phyloP scores from a whole-genome alignment of 176 grass and related monocot genomes.

The Triticum monococcum region DNA sequence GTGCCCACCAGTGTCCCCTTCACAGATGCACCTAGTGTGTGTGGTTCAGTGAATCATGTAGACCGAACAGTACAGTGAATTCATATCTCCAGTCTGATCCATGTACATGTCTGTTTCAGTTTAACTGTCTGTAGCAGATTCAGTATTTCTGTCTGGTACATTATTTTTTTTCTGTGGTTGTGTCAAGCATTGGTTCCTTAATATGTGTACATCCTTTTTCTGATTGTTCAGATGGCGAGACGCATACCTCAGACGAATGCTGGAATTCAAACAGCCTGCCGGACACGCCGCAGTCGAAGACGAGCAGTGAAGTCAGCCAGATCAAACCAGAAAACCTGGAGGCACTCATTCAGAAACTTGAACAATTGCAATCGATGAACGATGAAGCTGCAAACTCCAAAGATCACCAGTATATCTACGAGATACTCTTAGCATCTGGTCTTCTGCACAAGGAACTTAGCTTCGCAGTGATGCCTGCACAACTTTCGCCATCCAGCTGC shows the following conservation, averaged over 20 bases:
- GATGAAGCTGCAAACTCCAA: constrained; percentile 50
- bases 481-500: constrained; percentile 38
- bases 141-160: constrained; percentile 17
- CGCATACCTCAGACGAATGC: constrained; percentile 74
- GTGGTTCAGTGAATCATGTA: constrained; percentile 25
- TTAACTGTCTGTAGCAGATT: constrained; percentile 12
- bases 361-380: constrained; percentile 53
- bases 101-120: constrained; percentile 15
- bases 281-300: constrained; percentile 62
- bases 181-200: constrained; percentile 32
- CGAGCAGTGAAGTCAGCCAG: constrained; percentile 50
- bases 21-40: constrained; percentile 31
- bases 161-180: not conserved
- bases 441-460: constrained; percentile 58
- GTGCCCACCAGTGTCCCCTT: constrained; percentile 50
- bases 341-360: constrained; percentile 72
- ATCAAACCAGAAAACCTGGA: constrained; percentile 77
- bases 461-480: constrained; percentile 38
- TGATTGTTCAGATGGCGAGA: constrained; percentile 68
- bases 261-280: constrained; percentile 65
- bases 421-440: constrained; percentile 82
- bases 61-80: constrained; percentile 19
- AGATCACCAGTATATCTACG: constrained; percentile 79
- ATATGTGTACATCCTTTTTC: constrained; percentile 4
- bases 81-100: constrained; percentile 23